phyloP scores from a whole-genome alignment of 2,329 filamentous ascomycete species.

The Cadophora sp. region DNA sequence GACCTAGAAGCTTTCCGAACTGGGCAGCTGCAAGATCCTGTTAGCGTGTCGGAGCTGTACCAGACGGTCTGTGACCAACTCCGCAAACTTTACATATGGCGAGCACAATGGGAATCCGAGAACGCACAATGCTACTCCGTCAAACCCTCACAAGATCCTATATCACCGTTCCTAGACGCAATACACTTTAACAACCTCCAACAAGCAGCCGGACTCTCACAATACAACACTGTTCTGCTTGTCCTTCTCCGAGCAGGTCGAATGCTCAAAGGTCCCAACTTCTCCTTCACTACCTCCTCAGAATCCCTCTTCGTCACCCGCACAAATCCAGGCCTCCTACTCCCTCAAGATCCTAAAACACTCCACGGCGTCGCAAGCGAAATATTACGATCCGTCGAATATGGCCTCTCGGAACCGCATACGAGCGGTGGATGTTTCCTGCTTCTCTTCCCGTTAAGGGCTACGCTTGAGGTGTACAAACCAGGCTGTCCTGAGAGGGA shows the following conservation, averaged over 20 bases:
- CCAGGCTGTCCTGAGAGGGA: conserved; percentile 23
- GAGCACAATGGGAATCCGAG: conserved; percentile 17
- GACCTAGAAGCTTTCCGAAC: conserved; percentile 28
- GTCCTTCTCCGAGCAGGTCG: conserved; percentile 21
- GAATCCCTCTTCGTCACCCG: conserved; percentile 11
- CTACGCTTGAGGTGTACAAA: conserved; percentile 24
- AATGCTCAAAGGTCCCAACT: background rate
- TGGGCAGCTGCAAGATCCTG: background rate
- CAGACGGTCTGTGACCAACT: background rate
- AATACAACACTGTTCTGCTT: conserved; percentile 27
- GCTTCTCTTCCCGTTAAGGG: conserved; percentile 26
- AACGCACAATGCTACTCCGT: conserved; percentile 21
- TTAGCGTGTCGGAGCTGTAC: background rate
- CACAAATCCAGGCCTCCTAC: conserved; percentile 25
- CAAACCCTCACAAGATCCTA: conserved; percentile 15
- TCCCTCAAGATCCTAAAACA: conserved; percentile 29
- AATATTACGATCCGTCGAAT: conserved; percentile 23
- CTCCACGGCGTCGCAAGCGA: conserved; percentile 26
- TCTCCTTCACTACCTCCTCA: background rate
- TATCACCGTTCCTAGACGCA: conserved; percentile 19
- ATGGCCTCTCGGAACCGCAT: conserved; percentile 20
- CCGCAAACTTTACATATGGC: conserved; percentile 1
- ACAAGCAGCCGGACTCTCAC: conserved; percentile 20
- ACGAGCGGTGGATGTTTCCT: conserved; percentile 27
- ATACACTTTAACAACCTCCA: conserved; percentile 23